phyloP scores from a whole-genome alignment of 106 monocot genomes.

The Allium sativum region DNA sequence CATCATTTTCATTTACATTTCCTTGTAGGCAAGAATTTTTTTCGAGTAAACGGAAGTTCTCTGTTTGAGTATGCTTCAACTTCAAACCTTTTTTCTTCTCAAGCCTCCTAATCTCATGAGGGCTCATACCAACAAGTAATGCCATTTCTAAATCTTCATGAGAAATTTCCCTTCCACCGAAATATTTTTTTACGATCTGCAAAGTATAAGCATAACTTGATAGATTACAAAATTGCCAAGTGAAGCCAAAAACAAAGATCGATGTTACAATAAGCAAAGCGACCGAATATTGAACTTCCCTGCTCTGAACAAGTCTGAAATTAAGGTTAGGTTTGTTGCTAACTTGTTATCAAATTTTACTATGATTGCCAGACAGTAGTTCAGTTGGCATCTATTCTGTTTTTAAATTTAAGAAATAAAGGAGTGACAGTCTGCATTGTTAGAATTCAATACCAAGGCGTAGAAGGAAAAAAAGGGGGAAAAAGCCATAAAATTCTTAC shows the following conservation, averaged over 20 bases:
- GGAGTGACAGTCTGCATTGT: too few species aligned
- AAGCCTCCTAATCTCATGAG: constrained; percentile 65
- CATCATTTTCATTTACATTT: constrained; percentile 10
- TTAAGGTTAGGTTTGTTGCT: too few species aligned
- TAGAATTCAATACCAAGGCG: too few species aligned
- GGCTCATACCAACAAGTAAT: constrained; percentile 88
- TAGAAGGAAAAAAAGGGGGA: too few species aligned
- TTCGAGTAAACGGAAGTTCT: constrained; percentile 5
- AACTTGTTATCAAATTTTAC: too few species aligned
- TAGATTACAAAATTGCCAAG: background rate
- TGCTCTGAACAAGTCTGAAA: too few species aligned
- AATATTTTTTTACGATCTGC: constrained; percentile 74
- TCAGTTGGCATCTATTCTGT: too few species aligned
- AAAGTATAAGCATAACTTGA: background rate
- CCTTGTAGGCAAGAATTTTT: constrained; percentile 6
- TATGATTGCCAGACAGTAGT: too few species aligned
- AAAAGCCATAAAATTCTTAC: too few species aligned
- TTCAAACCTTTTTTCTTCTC: constrained; percentile 67
- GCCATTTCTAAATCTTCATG: constrained; percentile 70
- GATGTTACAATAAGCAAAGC: background rate
- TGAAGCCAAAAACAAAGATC: background rate
- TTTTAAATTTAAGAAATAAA: too few species aligned
- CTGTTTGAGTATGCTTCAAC: constrained; percentile 15
- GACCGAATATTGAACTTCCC: background rate
- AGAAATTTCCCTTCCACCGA: constrained; percentile 72